Base-by-base conservation (phyloP, 2,329 filamentous ascomycete species). In the Microcyclospora pomicola region DNA sequence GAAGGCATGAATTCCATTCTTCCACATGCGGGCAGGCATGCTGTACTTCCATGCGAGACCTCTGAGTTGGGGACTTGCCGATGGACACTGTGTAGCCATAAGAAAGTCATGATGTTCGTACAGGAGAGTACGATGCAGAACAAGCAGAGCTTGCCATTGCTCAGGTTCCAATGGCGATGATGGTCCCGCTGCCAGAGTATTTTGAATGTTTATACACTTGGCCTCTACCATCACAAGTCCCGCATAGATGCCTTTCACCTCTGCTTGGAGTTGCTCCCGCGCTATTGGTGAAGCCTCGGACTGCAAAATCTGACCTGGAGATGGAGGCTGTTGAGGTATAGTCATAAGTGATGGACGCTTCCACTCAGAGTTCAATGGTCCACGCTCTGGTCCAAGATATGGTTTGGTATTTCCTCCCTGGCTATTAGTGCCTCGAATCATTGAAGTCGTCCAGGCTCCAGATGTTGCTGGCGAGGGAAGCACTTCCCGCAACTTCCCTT, bases 1-100 rank as follows among this genome's bases (percentile, higher is more conserved):
- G 40, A 60, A 60, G 1, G 55, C 52, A 37, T 61, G 85, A 3
- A 96, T 95, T 0, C 83, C 88, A 49, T 93, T 82, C 0, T 84
- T 71, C 91, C 88, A 96, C 82, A 96, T 91, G 0, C 88, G 68
- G 0, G 83, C 85, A 0, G 87, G 87, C 84, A 96, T 95, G 0
- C 77, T 77, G 48, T 94, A 94, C 43, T 91, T 91, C 0, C 72
- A 71, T 0, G 86, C 80, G 0, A 95, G 59, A 94, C 74, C 66
- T 2, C 73, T 69, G 0, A 96, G 56, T 0, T 78, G 74, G 0
- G 69, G 68, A 16, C 71, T 82, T 0, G 85, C 83, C 0, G 78
- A 80, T 0, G 85, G 87, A 52, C 96, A 86, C 48, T 95, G 86
- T 0, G 76, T 82, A 0, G 87, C 87, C 1, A 94, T 64, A 41